These are phyloP conservation scores for Lyophyllum decastes DNA, from an alignment of 768 basidiomycete species.

Conservation along the genomic window DNA sequence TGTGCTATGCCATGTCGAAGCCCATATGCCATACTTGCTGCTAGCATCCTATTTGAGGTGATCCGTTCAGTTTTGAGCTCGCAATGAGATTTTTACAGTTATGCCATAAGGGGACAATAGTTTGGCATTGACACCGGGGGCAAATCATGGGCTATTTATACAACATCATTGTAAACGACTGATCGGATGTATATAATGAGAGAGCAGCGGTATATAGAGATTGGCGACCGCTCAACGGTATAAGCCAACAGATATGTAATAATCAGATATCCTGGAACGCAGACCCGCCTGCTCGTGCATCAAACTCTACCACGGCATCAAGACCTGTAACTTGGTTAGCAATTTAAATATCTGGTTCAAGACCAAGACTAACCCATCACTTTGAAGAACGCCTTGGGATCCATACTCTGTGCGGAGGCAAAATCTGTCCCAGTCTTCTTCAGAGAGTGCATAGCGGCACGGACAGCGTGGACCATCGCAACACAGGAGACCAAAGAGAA, in stretches of 20 bases:
- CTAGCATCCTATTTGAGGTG: too few species aligned
- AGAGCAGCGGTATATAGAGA: neutral
- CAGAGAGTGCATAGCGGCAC: constrained; percentile 73
- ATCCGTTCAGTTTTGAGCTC: too few species aligned
- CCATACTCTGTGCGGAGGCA: constrained; percentile 60
- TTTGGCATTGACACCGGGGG: neutral
- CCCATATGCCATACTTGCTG: too few species aligned
- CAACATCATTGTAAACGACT: neutral
- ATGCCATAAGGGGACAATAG: too few species aligned
- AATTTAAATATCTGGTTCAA: neutral
- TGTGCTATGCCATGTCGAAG: too few species aligned
- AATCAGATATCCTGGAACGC: constrained; percentile 54
- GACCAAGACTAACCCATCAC: constrained; percentile 58
- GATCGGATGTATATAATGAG: neutral
- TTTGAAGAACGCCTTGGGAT: constrained; percentile 76
- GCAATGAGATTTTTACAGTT: too few species aligned
- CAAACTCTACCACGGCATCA: constrained; percentile 53
- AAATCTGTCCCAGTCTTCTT: constrained; percentile 82
- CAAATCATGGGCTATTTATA: neutral
- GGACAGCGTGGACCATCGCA: constrained; percentile 75
- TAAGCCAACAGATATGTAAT: neutral
- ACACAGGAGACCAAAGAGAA: constrained; percentile 79
- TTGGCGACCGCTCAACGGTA: neutral
- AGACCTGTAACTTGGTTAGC: constrained; percentile 38
- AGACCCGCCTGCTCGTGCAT: constrained; percentile 57